Conservation (phyloP, 2,329 filamentous ascomycete species). For the Diaporthe sp. region DNA sequence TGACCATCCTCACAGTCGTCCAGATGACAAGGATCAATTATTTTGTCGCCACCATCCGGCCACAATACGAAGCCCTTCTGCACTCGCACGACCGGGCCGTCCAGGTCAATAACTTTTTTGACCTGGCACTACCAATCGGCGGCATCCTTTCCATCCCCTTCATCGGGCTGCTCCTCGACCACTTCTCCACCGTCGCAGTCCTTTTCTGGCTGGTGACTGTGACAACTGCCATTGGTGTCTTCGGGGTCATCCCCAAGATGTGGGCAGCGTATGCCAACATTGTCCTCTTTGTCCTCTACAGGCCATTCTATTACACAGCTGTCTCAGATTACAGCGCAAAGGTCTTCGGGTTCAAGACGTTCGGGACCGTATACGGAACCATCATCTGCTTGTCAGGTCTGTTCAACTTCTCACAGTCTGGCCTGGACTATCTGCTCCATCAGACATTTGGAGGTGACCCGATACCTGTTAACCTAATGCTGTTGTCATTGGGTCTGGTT, state of each 20-base stretch:
- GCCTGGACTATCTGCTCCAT: constrained; percentile 82
- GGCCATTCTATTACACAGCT: constrained; percentile 91
- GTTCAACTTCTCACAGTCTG: constrained; percentile 85
- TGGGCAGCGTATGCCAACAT: constrained; percentile 83
- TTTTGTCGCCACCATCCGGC: constrained; percentile 87
- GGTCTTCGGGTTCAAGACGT: constrained; percentile 91
- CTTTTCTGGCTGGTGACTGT: constrained; percentile 75
- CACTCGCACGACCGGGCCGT: constrained; percentile 69
- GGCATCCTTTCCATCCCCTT: constrained; percentile 89
- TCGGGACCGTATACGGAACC: constrained; percentile 92
- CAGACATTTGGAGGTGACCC: constrained; percentile 77
- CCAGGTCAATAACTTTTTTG: constrained; percentile 85
- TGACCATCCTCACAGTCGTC: constrained; percentile 53
- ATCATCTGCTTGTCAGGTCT: constrained; percentile 89
- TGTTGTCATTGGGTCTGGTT: constrained; percentile 70
- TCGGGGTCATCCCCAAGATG: constrained; percentile 76
- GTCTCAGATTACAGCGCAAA: constrained; percentile 92
- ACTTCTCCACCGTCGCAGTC: constrained; percentile 77
- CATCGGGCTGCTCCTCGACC: constrained; percentile 83
- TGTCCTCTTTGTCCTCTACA: constrained; percentile 82
- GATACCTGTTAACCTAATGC: constrained; percentile 77
- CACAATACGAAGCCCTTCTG: constrained; percentile 84
- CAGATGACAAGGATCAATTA: constrained; percentile 90
- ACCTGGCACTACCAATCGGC: constrained; percentile 80
- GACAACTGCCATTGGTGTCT: constrained; percentile 79